Conservation (phyloP, 2,329 filamentous ascomycete genomes). For the Colletotrichum eleusines region DNA sequence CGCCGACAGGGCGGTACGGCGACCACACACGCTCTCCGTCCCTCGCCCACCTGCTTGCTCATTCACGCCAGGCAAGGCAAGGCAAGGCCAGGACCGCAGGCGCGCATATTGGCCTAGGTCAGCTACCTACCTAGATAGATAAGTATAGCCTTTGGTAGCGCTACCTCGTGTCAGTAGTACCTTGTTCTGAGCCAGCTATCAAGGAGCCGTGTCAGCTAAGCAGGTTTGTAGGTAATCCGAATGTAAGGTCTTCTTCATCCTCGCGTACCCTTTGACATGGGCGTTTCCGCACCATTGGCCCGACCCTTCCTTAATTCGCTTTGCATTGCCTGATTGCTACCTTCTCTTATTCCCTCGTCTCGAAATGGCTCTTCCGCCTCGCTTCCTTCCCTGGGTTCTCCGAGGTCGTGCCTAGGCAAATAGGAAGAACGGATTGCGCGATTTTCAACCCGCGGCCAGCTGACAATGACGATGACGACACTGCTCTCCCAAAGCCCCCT, state of each 20-base stretch:
- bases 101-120: slow-evolving; percentile 7
- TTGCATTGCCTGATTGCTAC: slow-evolving; percentile 26
- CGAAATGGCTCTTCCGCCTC: slow-evolving; percentile 25
- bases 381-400: slow-evolving; percentile 35
- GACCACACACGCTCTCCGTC: background rate
- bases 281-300: slow-evolving; percentile 17
- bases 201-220: slow-evolving; percentile 24
- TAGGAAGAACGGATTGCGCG: slow-evolving; percentile 30
- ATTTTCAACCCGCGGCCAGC: slow-evolving; percentile 36
- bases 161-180: slow-evolving; percentile 32
- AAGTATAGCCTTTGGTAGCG: slow-evolving; percentile 24
- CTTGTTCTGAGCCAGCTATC: slow-evolving; percentile 28
- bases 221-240: slow-evolving; percentile 39
- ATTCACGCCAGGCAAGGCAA: background rate
- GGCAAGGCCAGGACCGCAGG: background rate
- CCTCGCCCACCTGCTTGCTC: background rate
- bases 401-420: slow-evolving; percentile 23
- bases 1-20: slow-evolving; percentile 24
- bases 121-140: background rate
- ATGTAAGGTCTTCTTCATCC: slow-evolving; percentile 34
- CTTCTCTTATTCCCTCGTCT: slow-evolving; percentile 18
- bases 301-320: slow-evolving; percentile 13
- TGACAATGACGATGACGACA: slow-evolving; percentile 32
- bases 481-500: background rate
- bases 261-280: slow-evolving; percentile 31